These are phyloP conservation scores for Lactarius indigo DNA, from an alignment of 768 basidiomycete genomes.

Conservation along the genomic window DNA sequence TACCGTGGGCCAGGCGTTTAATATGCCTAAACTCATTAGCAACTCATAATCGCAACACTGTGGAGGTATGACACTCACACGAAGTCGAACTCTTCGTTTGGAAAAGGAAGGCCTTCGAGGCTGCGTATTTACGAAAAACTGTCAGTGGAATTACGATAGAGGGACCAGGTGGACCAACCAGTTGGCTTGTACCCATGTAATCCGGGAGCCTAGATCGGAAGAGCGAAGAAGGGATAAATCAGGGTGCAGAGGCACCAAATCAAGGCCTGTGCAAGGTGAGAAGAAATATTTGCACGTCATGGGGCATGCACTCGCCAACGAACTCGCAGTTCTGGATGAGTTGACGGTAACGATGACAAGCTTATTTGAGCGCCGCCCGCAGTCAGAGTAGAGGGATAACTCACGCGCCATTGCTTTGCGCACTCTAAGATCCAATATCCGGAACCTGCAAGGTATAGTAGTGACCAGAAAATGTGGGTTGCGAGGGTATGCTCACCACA, in stretches of 20 bases:
- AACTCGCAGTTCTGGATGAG: slow-evolving; percentile 52
- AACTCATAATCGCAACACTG: not conserved
- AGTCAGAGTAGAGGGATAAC: slow-evolving; percentile 18
- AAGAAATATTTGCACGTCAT: not conserved
- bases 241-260: slow-evolving; percentile 70
- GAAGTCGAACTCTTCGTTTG: slow-evolving; percentile 70
- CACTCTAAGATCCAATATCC: slow-evolving; percentile 70
- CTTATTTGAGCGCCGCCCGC: not conserved
- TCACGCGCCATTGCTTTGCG: slow-evolving; percentile 60
- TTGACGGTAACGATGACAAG: slow-evolving; percentile 2
- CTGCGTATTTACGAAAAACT: slow-evolving; percentile 34
- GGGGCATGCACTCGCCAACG: slow-evolving; percentile 46
- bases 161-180: slow-evolving; percentile 46
- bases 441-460: slow-evolving; percentile 43
- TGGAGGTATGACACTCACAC: slow-evolving; percentile 46
- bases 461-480: slow-evolving; percentile 12
- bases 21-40: slow-evolving; percentile 46
- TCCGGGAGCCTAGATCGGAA: slow-evolving; percentile 51
- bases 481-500: slow-evolving; percentile 47
- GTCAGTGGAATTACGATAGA: slow-evolving; percentile 3
- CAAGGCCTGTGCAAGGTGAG: slow-evolving; percentile 46
- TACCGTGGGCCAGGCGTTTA: slow-evolving; percentile 67
- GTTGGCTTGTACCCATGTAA: slow-evolving; percentile 71
- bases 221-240: slow-evolving; percentile 60
- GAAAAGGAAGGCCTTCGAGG: slow-evolving; percentile 66